Base-by-base conservation (phyloP, 192 early-diverging fungal species). In the Podila verticillata region DNA sequence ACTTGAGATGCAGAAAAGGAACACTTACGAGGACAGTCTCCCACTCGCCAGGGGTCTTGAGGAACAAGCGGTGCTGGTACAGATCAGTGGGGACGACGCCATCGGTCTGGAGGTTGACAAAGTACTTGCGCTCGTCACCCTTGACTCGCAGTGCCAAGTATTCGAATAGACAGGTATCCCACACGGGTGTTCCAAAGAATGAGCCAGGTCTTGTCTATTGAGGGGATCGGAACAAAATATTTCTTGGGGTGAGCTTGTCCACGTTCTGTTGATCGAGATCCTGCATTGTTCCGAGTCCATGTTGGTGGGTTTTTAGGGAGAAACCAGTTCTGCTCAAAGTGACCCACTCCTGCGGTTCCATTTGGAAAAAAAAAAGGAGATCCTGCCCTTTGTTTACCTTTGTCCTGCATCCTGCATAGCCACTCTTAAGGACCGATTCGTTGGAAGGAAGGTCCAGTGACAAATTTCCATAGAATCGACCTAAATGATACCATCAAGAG, bases 51-150 rank as follows among this genome's bases (percentile, higher is more conserved):
- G 96, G 96, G 5, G 84, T 93, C 61, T 92, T 86, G 54, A 96
- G 89, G 68, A 95, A 94, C 65, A 99, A 66, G 57, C 96, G 88
- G 83, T 99, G 97, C 81, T 99, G 97, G 86, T 94, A 97, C 28
- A 97, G 87, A 83, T 96, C 93, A 0, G 95, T 92, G 39, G 89
- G 92, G 54, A 94, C 89, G 20, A 96, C 81, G 28, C 90, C 90
- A 66, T 96, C 93, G 13, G 96, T 95, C 69, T 96, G 92, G 19
- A 99, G 78, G 74, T 99, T 99, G 64, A 99, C 95, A 89, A 96
- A 92, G 84, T 96, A 99, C 82, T 94, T 93, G 60, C 93, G 86
- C 24, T 84, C 71, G 66, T 99, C 96, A 2, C 95, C 95, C 68
- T 88, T 89, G 10, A 95, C 93, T 26, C 94, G 82, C 59, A 97